Evolutionary conservation across 352 stramenopile genomes (phyloP), one percentile per base, ranked within the genome.

Genomic region (Plasmopara muralis): DNA sequence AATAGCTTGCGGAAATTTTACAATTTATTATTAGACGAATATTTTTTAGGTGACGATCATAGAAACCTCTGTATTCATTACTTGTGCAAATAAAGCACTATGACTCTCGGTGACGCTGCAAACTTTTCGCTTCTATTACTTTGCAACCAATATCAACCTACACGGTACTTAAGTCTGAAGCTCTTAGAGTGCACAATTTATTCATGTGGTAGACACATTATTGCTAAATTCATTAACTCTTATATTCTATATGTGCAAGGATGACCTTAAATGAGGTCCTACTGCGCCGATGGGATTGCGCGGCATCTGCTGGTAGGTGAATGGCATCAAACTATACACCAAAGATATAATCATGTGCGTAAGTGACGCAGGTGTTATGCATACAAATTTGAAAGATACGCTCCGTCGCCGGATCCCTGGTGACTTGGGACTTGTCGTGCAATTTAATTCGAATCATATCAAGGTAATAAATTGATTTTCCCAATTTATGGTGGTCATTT

Each of bases 371-470:
- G 74, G 62, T 15, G 52, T 77, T 10, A 48, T 85, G 52, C 68
- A 60, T 14, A 76, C 71, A 15, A 62, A 53, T 38, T 55, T 68
- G 35, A 35, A 64, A 0, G 69, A 76, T 4, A 77, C 68, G 16
- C 49, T 67, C 14, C 47, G 56, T 29, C 68, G 72, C 30, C 38
- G 55, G 9, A 46, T 86, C 6, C 49, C 61, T 45, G 71, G 71
- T 9, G n/a, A 44, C 12, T 50, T 80, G 40, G 54, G 58, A 29
- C 50, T 79, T 8, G 16, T 72, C n/a, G 43, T 71, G 34, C 71
- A 77, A 42, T 77, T 70, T 44, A 80, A 82, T 55, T 48, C 69
- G 16, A 61, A 18, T 40, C 74, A 85, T 44, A 31, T 51, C 14
- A 62, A 74, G 52, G 68, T 81, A 41, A 16, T 15, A 41, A 41